These are phyloP conservation scores for Chaetomium sp. DNA, from an alignment of 2,329 filamentous ascomycete genomes.

Conservation along the genomic window DNA sequence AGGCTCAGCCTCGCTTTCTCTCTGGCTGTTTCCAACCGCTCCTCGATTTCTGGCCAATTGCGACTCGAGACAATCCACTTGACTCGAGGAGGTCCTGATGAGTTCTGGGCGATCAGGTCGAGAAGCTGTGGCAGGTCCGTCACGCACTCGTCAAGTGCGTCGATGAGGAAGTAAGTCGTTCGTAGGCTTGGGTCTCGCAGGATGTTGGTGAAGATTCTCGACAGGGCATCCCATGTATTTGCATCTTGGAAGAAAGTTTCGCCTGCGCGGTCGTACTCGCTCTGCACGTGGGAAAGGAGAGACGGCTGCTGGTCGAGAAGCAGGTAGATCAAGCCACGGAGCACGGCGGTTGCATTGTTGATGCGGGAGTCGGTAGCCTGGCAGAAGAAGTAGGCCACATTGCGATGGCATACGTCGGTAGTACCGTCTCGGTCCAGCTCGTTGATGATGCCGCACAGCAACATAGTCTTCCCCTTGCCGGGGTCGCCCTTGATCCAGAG, in stretches of 20 bases:
- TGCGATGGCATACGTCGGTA: not conserved
- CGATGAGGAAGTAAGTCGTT: slow-evolving; percentile 35
- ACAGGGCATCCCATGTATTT: slow-evolving; percentile 35
- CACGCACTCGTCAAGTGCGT: slow-evolving; percentile 44
- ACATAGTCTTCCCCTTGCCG: slow-evolving; percentile 41
- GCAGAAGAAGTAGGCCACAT: slow-evolving; percentile 30
- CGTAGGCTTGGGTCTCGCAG: slow-evolving; percentile 30
- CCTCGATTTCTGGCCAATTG: slow-evolving; percentile 33
- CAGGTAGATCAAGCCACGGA: slow-evolving; percentile 29
- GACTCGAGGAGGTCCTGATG: slow-evolving; percentile 14
- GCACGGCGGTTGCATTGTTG: slow-evolving; percentile 27
- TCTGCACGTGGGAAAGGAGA: slow-evolving; percentile 32
- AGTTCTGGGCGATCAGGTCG: not conserved
- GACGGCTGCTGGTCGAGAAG: slow-evolving; percentile 26
- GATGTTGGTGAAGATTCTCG: slow-evolving; percentile 34
- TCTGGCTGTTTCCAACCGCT: slow-evolving; percentile 19
- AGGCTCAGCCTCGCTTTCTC: slow-evolving; percentile 28
- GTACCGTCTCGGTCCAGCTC: slow-evolving; percentile 20
- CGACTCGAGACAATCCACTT: slow-evolving; percentile 42
- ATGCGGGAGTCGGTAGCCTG: slow-evolving; percentile 18
- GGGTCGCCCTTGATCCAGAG: slow-evolving; percentile 22
- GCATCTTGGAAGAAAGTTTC: slow-evolving; percentile 28
- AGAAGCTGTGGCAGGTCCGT: not conserved
- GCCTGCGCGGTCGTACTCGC: not conserved
- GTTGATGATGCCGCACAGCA: slow-evolving; percentile 34